Base-by-base conservation (phyloP, 2,329 filamentous ascomycete species). In the Tympanopsis confertula region DNA sequence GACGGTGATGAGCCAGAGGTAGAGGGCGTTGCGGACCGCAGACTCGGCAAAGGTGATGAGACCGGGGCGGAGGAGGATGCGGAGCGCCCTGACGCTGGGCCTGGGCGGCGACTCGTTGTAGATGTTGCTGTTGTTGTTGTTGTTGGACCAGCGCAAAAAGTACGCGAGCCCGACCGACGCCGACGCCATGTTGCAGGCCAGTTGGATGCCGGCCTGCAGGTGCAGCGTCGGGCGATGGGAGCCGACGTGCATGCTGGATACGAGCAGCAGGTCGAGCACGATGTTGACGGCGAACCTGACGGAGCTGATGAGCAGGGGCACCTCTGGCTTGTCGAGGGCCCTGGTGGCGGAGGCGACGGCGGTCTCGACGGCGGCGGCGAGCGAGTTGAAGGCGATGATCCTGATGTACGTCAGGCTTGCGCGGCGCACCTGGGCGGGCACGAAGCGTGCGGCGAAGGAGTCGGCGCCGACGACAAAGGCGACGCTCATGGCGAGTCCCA, bases 281-380 rank as follows among this genome's bases (percentile, higher is more conserved):
- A 86, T 85, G 45, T 85, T 85, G 42, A 82, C 52, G 0, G 62
- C 56, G 38, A 84, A 81, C 44, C 80, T 81, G 37, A 68, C 61
- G 0, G 64, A 68, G 50, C 71, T 82, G 44, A 85, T 79, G 1
- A 82, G 48, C 0, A 86, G 57, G 0, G 79, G 78, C 0, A 85
- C 75, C 47, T 86, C 79, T 0, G 80, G 80, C 37, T 73, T 68
- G 50, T 85, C 81, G 1, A 86, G 55, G 0, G 81, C 76, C 32
- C 80, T 61, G 0, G 79, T 83, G 0, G 69, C 68, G 1, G 68
- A 63, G 0, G 71, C 64, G 0, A 84, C 72, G 0, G 79, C 73
- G 0, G 69, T 70, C 50, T 84, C 75, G 3, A 85, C 53, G 0
- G 79, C 68, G 0, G 72, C 74, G 37, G 69, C 73, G 1, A 85